These are phyloP conservation scores for Massarina eburnea DNA, from an alignment of 2,329 filamentous ascomycete species.

Conservation along the genomic window DNA sequence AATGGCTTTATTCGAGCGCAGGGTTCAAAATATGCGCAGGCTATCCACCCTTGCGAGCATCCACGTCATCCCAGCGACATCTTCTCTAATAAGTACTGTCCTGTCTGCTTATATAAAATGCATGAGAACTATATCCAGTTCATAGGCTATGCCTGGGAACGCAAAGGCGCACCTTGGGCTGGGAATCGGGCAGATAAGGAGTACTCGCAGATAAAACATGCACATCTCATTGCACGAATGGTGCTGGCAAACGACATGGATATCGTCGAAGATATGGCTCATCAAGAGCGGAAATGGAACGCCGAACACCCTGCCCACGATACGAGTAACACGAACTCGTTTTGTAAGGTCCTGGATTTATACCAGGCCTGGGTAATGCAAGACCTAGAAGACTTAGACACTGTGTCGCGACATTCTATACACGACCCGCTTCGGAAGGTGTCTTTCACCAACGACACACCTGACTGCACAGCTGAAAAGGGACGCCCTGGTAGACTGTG, in stretches of 20 bases:
- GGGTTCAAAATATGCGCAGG: background rate
- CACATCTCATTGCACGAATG: background rate
- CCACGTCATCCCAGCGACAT: background rate
- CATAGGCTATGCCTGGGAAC: background rate
- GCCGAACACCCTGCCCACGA: background rate
- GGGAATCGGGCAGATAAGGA: background rate
- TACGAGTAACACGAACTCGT: background rate
- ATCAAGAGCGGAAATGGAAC: background rate
- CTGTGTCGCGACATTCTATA: background rate
- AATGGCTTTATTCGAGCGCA: slow-evolving; percentile 1
- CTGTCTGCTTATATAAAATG: slow-evolving; percentile 1
- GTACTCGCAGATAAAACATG: background rate
- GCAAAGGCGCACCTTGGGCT: background rate
- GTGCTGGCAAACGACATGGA: slow-evolving; percentile 1
- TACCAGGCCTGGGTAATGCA: background rate
- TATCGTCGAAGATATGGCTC: background rate
- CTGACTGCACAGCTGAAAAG: background rate
- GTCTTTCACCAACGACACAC: background rate
- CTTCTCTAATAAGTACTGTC: background rate
- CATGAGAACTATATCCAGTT: slow-evolving; percentile 2
- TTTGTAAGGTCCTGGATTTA: background rate
- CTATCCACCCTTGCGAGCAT: background rate
- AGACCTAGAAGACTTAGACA: too few species aligned
- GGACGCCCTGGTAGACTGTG: background rate
- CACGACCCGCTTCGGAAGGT: background rate